Evolutionary conservation across 202 grass and related monocot genomes (phyloP).

Genomic region (Tripidium arundinaceum): DNA sequence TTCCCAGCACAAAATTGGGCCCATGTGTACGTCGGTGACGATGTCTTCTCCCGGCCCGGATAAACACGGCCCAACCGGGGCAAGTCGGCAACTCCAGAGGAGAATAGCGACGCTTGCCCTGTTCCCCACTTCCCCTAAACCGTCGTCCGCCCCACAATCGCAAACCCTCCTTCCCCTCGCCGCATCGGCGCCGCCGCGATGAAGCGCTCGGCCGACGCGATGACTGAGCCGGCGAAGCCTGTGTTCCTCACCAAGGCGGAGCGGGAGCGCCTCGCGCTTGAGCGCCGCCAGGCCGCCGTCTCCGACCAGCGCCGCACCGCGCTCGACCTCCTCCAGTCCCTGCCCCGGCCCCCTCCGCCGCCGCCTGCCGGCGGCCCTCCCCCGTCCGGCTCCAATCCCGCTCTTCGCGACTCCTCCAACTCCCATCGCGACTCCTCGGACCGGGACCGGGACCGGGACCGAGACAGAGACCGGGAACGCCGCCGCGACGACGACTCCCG

Average conservation of each 20-base stretch:
- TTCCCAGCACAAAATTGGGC: too few relatives aligned
- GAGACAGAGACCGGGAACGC: constrained; percentile 26
- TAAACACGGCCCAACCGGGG: too few relatives aligned
- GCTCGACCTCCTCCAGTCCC: constrained; percentile 51
- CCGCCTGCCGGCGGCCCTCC: not conserved
- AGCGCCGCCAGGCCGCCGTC: constrained; percentile 75
- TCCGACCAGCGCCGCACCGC: constrained; percentile 67
- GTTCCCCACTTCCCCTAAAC: too few relatives aligned
- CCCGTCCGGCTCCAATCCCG: constrained; percentile 20
- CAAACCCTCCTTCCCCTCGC: not conserved
- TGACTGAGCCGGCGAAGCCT: constrained; percentile 48
- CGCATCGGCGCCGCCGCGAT: constrained; percentile 39
- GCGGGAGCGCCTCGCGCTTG: constrained; percentile 70
- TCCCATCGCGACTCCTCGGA: constrained; percentile 45
- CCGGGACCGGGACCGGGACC: constrained; percentile 37
- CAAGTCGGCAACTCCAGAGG: too few relatives aligned
- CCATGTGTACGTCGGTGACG: too few relatives aligned
- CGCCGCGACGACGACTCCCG: constrained; percentile 34
- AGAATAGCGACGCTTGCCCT: too few relatives aligned
- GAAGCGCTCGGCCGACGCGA: constrained; percentile 65
- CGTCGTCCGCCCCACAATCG: not conserved
- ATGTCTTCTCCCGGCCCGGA: too few relatives aligned
- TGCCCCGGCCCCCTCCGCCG: constrained; percentile 25
- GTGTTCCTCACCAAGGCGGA: constrained; percentile 79
- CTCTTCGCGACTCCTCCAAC: constrained; percentile 31